Base-by-base conservation (phyloP, 257 asterid species). In the Anisodus tanguticus region DNA sequence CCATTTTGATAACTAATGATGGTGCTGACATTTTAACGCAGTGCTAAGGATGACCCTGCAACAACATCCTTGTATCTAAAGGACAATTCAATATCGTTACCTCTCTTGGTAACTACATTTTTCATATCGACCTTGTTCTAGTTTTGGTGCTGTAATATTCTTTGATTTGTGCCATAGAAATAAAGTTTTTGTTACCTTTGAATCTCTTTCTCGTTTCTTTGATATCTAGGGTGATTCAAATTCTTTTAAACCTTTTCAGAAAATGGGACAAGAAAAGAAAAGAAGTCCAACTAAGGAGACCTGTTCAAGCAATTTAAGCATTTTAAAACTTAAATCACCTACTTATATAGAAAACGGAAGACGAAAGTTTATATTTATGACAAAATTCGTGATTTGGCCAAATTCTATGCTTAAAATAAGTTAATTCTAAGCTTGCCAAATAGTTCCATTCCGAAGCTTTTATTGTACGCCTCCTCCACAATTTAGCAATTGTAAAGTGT, bases 11-110 rank as follows among this genome's bases (percentile, higher is more conserved):
- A 70, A 96, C 98, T 5, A 67, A 88, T 17, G 91, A 92, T 83
- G 99, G 98, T 39, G 95, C 94, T 0, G 97, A 96, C 92, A 93
- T 92, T 82, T 91, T 96, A 10, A 96, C 98, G 26, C 92, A 88
- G 69, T 94, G 95, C 81, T 96, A 86, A 26, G 17, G 47, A 22
- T 13, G 19, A 11, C 13, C 63, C 81, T 51, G 81, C 45, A 74
- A 49, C 62, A 49, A 17, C 81, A 51, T 53, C 8, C 51, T 1
- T 15, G 6, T 1, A 69, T 31, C 35, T 31, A 31, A 31, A 31
- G 35, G 43, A 47, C 62, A 49, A 66, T 77, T 74, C 64, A 51
- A 53, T 76, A 69, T 13, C 35, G 35, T 31, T 31, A 31, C 35
- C 35, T 31, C 35, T 31, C 35, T 31, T 77, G 81, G 81, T 77